Evolutionary conservation across 2,329 filamentous ascomycete genomes (phyloP), one percentile per base, ranked within the genome.

Genomic region (Atkinsonella hypoxylon): DNA sequence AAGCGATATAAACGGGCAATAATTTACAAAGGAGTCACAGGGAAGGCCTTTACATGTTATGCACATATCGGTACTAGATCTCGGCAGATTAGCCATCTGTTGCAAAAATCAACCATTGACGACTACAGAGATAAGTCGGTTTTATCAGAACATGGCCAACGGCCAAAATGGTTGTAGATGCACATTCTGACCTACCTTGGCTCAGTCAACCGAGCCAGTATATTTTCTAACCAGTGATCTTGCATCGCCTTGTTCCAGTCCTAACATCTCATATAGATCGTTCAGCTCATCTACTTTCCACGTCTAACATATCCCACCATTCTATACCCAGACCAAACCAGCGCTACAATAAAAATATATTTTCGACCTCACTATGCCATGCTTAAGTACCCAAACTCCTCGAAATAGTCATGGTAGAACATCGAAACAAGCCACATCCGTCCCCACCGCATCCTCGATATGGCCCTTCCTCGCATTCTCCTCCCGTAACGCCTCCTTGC

Each of bases 401-500:
- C 40, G 26, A 26, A 26, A 6, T 6, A 26, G 26, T 26, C 20
- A 47, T 7, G 3, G 10, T 15, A n/a, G 36, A 41, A 48, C 17
- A 42, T 46, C 48, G 53, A 51, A 44, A 12, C 20, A 26, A 26
- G 26, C n/a, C 18, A n/a, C 36, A 39, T 11, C 45, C 17, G 15
- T 18, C 32, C 26, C 32, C 18, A 26, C 20, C 20, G 4, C 20
- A 26, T 38, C 45, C 17, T 38, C 4, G 55, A 60, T 53, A 64
- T 58, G 4, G 18, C 15, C 18, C 15, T 34, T 22, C 15, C n/a
- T 13, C 41, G 15, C 20, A 12, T 45, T 51, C 42, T 55, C 54
- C 5, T 55, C 61, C 54, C 64, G 57, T 51, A 71, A 52, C 50
- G 74, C 70, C 51, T 74, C 70, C 55, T 73, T 76, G 56, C 70